Evolutionary conservation across 495 filamentous ascomycete genomes (phyloP).

Genomic region (Penicillium egyptiacum): DNA sequence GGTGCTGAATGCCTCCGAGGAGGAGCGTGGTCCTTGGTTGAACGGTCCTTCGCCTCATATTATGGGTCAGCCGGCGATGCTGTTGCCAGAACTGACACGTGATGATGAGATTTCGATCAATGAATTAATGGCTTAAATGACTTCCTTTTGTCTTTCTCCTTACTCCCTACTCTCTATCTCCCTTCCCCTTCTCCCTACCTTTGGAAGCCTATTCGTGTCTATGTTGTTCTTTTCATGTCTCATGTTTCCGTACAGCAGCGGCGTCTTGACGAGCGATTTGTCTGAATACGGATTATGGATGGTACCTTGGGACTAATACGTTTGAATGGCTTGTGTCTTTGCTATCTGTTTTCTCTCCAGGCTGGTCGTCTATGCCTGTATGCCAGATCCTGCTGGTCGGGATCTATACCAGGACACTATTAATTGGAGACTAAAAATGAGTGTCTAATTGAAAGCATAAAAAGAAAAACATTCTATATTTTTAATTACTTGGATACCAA

Average conservation of each 20-base stretch:
- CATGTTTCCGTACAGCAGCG: slow-evolving; percentile 28
- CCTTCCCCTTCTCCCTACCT: neutral
- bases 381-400: slow-evolving; percentile 14
- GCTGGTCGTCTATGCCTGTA: neutral
- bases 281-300: slow-evolving; percentile 23
- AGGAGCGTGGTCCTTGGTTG: slow-evolving; percentile 85
- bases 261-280: slow-evolving; percentile 26
- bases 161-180: slow-evolving; percentile 6
- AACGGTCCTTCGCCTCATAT: slow-evolving; percentile 36
- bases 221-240: slow-evolving; percentile 14
- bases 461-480: neutral
- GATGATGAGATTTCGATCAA: slow-evolving; percentile 43
- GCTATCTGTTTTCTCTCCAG: slow-evolving; percentile 6
- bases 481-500: neutral
- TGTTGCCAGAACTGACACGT: slow-evolving; percentile 36
- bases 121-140: slow-evolving; percentile 40
- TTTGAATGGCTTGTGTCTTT: slow-evolving; percentile 13
- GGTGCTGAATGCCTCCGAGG: slow-evolving; percentile 69
- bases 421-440: slow-evolving; percentile 11
- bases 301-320: slow-evolving; percentile 25
- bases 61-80: slow-evolving; percentile 42
- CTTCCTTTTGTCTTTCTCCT: slow-evolving; percentile 3
- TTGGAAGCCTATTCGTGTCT: slow-evolving; percentile 7
- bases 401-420: slow-evolving; percentile 8
- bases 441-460: slow-evolving; percentile 11